Evolutionary conservation across 352 stramenopile species (phyloP).

Genomic region (Phytophthora europaea): DNA sequence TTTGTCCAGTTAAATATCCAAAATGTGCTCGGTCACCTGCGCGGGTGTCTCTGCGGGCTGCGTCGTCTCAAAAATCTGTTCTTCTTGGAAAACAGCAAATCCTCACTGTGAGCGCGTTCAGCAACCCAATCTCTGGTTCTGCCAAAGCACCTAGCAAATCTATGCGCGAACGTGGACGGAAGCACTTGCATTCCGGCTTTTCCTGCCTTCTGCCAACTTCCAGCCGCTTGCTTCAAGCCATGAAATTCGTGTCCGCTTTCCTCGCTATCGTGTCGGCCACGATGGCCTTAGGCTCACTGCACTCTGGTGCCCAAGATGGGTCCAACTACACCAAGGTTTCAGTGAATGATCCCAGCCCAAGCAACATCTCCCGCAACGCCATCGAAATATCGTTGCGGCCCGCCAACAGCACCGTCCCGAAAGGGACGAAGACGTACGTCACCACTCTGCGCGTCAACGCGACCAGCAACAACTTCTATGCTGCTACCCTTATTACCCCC

Average conservation of each 20-base stretch:
- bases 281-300: not conserved
- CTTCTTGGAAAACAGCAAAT: not conserved
- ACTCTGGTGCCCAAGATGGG: conserved; percentile 12
- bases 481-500: conserved; percentile 17
- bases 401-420: conserved; percentile 32
- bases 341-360: conserved; percentile 3
- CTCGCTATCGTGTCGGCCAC: not conserved
- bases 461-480: conserved; percentile 24
- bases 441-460: conserved; percentile 23
- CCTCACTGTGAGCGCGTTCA: too few species aligned
- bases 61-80: not conserved
- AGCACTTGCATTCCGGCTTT: conserved; percentile 13
- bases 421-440: conserved; percentile 45
- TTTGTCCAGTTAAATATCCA: conserved; percentile 38
- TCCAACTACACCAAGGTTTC: conserved; percentile 13
- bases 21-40: conserved; percentile 25
- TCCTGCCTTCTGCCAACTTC: not conserved
- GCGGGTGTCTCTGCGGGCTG: not conserved
- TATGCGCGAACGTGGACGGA: too few species aligned
- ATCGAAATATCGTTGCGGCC: conserved; percentile 11
- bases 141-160: too few species aligned
- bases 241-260: conserved; percentile 11
- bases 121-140: too few species aligned
- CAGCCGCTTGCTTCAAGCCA: not conserved
- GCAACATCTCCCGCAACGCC: conserved; percentile 45